Evolutionary conservation across 2,329 filamentous ascomycete genomes (phyloP).

Genomic region (Sarocladium oryzae): DNA sequence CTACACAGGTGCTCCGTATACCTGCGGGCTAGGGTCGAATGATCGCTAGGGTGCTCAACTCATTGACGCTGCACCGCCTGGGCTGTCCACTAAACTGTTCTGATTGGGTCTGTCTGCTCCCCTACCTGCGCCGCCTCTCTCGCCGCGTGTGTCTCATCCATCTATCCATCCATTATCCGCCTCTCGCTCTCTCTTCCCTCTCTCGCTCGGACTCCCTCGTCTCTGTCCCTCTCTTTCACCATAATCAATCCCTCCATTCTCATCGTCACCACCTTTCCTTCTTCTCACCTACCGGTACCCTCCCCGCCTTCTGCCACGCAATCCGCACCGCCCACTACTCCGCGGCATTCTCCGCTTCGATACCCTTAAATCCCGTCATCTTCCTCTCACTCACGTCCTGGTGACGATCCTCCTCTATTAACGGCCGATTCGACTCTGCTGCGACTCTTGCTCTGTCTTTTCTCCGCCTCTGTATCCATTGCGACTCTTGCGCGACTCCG

Average conservation of each 20-base stretch:
- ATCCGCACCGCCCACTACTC: background rate
- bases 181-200: background rate
- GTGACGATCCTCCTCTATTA: background rate
- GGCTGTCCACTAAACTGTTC: too few species aligned
- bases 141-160: too few species aligned
- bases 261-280: background rate
- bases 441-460: background rate
- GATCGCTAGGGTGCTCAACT: too few species aligned
- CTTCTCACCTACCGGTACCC: background rate
- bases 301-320: conserved; percentile 1
- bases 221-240: background rate
- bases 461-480: background rate
- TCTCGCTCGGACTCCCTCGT: background rate
- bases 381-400: background rate
- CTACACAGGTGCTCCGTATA: too few species aligned
- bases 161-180: background rate
- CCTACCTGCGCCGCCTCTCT: too few species aligned
- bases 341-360: background rate
- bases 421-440: background rate
- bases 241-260: background rate
- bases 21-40: too few species aligned
- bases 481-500: background rate
- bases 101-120: background rate
- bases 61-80: too few species aligned
- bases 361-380: conserved; percentile 4